Conservation (phyloP, 2,329 filamentous ascomycete genomes). For the Ascosphaera aggregata region DNA sequence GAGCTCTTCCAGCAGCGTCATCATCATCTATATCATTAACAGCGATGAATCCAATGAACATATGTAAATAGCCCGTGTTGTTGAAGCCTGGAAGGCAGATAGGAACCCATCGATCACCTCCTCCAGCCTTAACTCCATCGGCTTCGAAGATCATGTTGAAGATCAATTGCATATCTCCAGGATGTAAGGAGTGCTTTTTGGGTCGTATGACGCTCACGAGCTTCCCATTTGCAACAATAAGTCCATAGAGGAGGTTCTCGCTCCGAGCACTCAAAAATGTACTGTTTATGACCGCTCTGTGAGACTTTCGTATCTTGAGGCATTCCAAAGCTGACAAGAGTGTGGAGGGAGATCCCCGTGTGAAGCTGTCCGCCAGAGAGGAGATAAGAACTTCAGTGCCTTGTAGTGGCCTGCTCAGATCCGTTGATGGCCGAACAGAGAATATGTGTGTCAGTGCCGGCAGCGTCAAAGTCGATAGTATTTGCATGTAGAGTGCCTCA, state of each 20-base stretch:
- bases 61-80: conserved; percentile 87
- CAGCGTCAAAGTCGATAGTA: conserved; percentile 79
- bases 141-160: conserved; percentile 99
- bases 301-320: conserved; percentile 70
- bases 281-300: conserved; percentile 68
- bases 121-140: conserved; percentile 69
- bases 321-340: conserved; percentile 82
- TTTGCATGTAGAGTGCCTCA: conserved; percentile 94
- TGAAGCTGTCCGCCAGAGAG: conserved; percentile 85
- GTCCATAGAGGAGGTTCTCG: conserved; percentile 65
- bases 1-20: conserved; percentile 18
- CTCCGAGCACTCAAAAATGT: conserved; percentile 57
- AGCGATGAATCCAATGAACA: conserved; percentile 94
- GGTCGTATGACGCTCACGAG: conserved; percentile 89
- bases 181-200: conserved; percentile 84
- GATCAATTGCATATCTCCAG: conserved; percentile 82
- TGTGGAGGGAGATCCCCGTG: conserved; percentile 69
- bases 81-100: conserved; percentile 93
- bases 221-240: conserved; percentile 77
- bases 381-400: conserved; percentile 82
- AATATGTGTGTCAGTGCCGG: conserved; percentile 75
- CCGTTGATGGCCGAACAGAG: conserved; percentile 73
- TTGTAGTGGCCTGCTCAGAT: conserved; percentile 69
- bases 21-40: conserved; percentile 21
- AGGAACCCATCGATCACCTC: conserved; percentile 95